Percentiles rank a stretch among this genome's conserved stretches.
These are phyloP conservation scores for Powellomyces hirtus DNA, from an alignment of 192 early-diverging fungal genomes.

Conservation along the genomic window DNA sequence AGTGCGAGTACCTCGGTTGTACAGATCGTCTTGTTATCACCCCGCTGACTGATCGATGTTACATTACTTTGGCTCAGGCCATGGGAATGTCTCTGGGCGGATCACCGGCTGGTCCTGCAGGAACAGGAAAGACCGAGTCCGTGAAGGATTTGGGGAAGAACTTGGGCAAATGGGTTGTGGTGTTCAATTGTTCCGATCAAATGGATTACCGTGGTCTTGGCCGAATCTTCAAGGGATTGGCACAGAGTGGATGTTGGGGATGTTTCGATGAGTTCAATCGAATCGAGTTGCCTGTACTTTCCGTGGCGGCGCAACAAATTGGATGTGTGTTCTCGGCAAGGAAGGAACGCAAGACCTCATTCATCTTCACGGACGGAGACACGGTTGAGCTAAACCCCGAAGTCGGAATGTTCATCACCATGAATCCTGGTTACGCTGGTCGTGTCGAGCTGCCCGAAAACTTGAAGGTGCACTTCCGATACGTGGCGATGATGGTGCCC, in stretches of 20 bases:
- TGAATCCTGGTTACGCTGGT: conserved; percentile 69
- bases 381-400: conserved; percentile 68
- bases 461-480: conserved; percentile 65
- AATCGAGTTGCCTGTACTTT: conserved; percentile 63
- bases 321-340: conserved; percentile 60
- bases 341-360: conserved; percentile 58
- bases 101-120: conserved; percentile 59
- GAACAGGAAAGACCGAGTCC: conserved; percentile 67
- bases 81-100: conserved; percentile 66
- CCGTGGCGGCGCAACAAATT: conserved; percentile 66
- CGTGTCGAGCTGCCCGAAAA: conserved; percentile 68
- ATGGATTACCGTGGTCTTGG: conserved; percentile 69
- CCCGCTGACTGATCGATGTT: conserved; percentile 59
- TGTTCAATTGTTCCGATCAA: conserved; percentile 69
- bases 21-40: conserved; percentile 65
- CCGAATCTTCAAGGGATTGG: conserved; percentile 63
- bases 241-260: conserved; percentile 64
- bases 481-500: conserved; percentile 70
- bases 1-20: conserved; percentile 66
- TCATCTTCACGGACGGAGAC: conserved; percentile 68
- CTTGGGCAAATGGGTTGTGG: conserved; percentile 68
- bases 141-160: conserved; percentile 66
- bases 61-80: conserved; percentile 64
- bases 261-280: conserved; percentile 70
- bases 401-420: conserved; percentile 68